phyloP scores from a whole-genome alignment of 495 filamentous ascomycete genomes.

The Penicillium manginii region DNA sequence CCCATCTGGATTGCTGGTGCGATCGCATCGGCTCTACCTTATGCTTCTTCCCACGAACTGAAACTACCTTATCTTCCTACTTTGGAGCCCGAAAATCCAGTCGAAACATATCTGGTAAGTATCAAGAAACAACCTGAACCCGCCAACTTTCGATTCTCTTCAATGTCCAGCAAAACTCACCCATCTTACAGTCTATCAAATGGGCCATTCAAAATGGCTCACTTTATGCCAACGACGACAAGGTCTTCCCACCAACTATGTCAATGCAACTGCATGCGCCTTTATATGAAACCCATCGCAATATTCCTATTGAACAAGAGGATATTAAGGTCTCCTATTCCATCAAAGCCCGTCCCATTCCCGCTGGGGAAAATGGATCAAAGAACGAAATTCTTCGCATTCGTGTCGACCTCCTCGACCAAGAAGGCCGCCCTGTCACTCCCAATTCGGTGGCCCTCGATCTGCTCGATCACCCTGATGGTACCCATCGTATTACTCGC shows the following conservation, averaged over 20 bases:
- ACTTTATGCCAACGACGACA: constrained; percentile 47
- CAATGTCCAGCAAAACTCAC: constrained; percentile 9
- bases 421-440: constrained; percentile 25
- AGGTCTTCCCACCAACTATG: constrained; percentile 45
- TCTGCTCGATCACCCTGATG: constrained; percentile 22
- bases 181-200: constrained; percentile 34
- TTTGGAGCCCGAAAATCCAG: constrained; percentile 14
- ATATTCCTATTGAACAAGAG: constrained; percentile 8
- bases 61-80: constrained; percentile 31
- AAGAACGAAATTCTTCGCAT: constrained; percentile 31
- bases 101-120: constrained; percentile 32
- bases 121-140: background rate
- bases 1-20: constrained; percentile 19
- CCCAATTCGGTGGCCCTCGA: constrained; percentile 24
- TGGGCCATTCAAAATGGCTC: constrained; percentile 43
- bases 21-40: constrained; percentile 21
- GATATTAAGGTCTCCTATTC: constrained; percentile 30
- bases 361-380: constrained; percentile 18
- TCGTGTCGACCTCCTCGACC: constrained; percentile 31
- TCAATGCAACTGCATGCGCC: constrained; percentile 38
- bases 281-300: constrained; percentile 20
- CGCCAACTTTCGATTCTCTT: background rate
- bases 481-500: constrained; percentile 25
- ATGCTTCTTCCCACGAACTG: constrained; percentile 26
- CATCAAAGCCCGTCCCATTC: constrained; percentile 31